Evolutionary conservation across 2,329 filamentous ascomycete genomes (phyloP).

Genomic region (Hypoxylon sp.): DNA sequence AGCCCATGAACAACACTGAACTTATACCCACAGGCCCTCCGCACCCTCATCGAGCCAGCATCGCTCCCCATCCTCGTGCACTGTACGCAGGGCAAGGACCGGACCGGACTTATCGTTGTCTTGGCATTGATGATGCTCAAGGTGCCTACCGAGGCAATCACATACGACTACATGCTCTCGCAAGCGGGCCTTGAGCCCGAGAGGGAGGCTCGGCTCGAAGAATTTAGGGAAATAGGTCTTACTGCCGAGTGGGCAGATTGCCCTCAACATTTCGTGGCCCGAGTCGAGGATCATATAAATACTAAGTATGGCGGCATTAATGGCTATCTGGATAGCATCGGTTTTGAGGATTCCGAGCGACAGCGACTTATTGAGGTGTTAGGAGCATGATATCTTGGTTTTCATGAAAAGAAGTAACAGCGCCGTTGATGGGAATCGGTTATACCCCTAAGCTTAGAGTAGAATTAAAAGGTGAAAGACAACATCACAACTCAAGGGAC

Average conservation of each 20-base stretch:
- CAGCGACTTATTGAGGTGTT: constrained; percentile 59
- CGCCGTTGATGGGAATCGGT: not conserved
- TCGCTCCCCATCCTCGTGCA: constrained; percentile 80
- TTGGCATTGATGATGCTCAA: constrained; percentile 76
- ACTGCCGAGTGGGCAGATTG: constrained; percentile 80
- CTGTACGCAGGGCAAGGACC: constrained; percentile 92
- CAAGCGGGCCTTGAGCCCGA: constrained; percentile 72
- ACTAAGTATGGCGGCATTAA: constrained; percentile 76
- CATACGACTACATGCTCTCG: constrained; percentile 80
- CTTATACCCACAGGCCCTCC: constrained; percentile 60
- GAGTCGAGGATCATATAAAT: constrained; percentile 71
- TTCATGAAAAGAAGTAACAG: no score
- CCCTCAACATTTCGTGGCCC: constrained; percentile 73
- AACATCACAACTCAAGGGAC: constrained; percentile 12
- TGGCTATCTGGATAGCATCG: constrained; percentile 75
- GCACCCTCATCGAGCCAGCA: constrained; percentile 62
- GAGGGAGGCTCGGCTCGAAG: constrained; percentile 73
- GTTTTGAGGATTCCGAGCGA: constrained; percentile 66
- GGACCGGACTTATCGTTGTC: constrained; percentile 80
- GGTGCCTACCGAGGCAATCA: constrained; percentile 72
- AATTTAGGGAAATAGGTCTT: constrained; percentile 80
- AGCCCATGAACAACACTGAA: not conserved
- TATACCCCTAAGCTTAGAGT: not conserved
- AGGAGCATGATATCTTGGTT: constrained; percentile 55
- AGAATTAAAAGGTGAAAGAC: not conserved